Percentiles rank a stretch among this genome's conserved stretches.
phyloP scores from a whole-genome alignment of 1,284 basidiomycete genomes.

The Dichomitus squalens region DNA sequence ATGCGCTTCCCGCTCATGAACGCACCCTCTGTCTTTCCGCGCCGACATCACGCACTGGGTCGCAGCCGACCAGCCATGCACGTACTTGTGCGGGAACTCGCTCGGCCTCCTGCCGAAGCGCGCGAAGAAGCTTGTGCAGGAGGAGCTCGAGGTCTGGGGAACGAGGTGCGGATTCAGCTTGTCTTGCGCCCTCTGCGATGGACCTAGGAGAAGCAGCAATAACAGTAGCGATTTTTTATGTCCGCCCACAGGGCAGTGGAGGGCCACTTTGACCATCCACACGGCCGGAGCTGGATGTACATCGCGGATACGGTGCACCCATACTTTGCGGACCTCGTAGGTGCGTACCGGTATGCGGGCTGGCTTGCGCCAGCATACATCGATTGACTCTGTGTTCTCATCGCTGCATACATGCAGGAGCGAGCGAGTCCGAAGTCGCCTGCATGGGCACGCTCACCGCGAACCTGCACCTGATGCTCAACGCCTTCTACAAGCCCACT shows the following conservation, averaged over 20 bases:
- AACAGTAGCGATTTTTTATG: background rate
- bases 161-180: conserved; percentile 54
- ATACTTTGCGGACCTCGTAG: conserved; percentile 83
- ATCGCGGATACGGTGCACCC: conserved; percentile 77
- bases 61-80: conserved; percentile 56
- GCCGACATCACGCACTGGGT: background rate
- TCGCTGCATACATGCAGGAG: conserved; percentile 62
- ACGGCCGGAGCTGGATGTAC: conserved; percentile 82
- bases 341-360: too few species aligned
- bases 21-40: background rate
- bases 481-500: conserved; percentile 92
- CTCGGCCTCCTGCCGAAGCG: conserved; percentile 83
- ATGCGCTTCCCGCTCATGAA: background rate
- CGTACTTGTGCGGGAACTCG: conserved; percentile 97
- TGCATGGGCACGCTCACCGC: conserved; percentile 94
- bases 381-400: too few species aligned
- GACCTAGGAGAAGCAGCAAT: too few species aligned
- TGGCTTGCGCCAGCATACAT: too few species aligned
- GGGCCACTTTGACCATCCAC: conserved; percentile 91
- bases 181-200: conserved; percentile 9
- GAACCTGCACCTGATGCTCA: conserved; percentile 94
- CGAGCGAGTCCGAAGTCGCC: conserved; percentile 86
- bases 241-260: conserved; percentile 71
- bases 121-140: conserved; percentile 71
- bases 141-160: conserved; percentile 91